phyloP scores from a whole-genome alignment of 2,329 filamentous ascomycete genomes.

The Fonsecaea multimorphosa region DNA sequence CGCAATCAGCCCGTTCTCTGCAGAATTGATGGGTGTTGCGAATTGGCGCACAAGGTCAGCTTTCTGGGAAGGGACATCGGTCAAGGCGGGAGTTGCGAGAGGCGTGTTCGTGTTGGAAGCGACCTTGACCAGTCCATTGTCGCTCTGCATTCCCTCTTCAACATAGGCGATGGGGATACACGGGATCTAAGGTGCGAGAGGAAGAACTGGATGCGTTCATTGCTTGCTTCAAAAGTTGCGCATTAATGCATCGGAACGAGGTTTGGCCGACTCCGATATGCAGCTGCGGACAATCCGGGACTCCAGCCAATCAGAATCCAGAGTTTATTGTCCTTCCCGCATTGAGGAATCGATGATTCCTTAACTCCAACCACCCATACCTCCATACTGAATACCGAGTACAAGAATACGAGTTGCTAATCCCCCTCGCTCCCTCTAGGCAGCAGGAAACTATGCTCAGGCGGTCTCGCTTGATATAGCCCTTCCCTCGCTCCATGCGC shows the following conservation, averaged over 20 bases:
- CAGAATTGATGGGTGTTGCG: constrained; percentile 30
- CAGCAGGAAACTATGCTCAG: background rate
- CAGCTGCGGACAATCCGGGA: background rate
- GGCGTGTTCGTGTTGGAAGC: constrained; percentile 27
- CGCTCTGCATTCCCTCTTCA: constrained; percentile 33
- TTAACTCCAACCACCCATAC: background rate
- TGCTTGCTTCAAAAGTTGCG: background rate
- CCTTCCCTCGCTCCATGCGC: constrained; percentile 31
- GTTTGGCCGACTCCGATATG: background rate
- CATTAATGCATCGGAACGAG: background rate
- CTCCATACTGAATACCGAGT: no score
- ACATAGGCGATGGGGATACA: constrained; percentile 1
- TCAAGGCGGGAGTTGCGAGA: constrained; percentile 5
- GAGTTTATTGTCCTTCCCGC: background rate
- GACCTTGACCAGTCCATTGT: constrained; percentile 33
- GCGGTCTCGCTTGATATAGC: constrained; percentile 11
- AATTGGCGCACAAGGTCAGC: constrained; percentile 36
- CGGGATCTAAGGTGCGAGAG: background rate
- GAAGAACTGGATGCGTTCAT: background rate
- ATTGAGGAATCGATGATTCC: background rate
- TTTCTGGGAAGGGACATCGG: constrained; percentile 27
- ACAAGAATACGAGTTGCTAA: background rate
- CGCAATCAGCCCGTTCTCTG: constrained; percentile 51
- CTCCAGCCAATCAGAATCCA: background rate
- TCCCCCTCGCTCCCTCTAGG: background rate